Evolutionary conservation across 2,329 filamentous ascomycete species (phyloP).

Genomic region (Ceratocystis eucalypticola): DNA sequence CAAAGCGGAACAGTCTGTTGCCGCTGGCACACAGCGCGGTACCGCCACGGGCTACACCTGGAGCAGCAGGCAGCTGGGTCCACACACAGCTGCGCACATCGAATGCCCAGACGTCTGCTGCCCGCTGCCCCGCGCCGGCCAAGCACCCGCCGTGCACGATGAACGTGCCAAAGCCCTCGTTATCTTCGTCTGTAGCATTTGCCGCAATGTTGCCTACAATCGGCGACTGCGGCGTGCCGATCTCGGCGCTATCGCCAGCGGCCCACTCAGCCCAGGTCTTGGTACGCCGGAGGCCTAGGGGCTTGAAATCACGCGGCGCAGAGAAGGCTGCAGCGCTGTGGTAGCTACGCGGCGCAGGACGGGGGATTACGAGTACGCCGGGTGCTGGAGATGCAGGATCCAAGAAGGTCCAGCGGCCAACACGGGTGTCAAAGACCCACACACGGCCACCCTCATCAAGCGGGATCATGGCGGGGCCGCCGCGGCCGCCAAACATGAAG

Average conservation of each 20-base stretch:
- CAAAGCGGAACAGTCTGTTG: conserved; percentile 60
- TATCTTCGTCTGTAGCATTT: conserved; percentile 45
- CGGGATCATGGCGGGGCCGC: conserved; percentile 52
- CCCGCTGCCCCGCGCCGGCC: conserved; percentile 41
- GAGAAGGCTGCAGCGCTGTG: conserved; percentile 48
- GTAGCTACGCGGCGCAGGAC: conserved; percentile 56
- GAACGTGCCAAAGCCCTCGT: conserved; percentile 51
- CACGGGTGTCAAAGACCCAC: conserved; percentile 59
- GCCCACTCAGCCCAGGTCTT: conserved; percentile 44
- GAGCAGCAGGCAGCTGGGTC: conserved; percentile 54
- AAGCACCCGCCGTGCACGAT: conserved; percentile 67
- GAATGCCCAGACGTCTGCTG: conserved; percentile 65
- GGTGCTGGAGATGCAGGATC: conserved; percentile 39
- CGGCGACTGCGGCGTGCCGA: conserved; percentile 46
- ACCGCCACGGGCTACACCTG: conserved; percentile 52
- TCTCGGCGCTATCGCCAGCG: conserved; percentile 39
- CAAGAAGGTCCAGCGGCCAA: conserved; percentile 51
- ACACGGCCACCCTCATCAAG: conserved; percentile 61
- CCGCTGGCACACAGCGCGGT: conserved; percentile 51
- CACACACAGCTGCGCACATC: conserved; percentile 50
- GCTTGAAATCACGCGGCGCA: conserved; percentile 40
- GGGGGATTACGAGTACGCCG: conserved; percentile 28
- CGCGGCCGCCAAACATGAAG: conserved; percentile 70
- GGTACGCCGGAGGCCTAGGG: conserved; percentile 27
- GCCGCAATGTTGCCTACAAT: conserved; percentile 44